Evolutionary conservation across 2,329 filamentous ascomycete genomes (phyloP).

Genomic region (Chrysosphaeria jannelii): DNA sequence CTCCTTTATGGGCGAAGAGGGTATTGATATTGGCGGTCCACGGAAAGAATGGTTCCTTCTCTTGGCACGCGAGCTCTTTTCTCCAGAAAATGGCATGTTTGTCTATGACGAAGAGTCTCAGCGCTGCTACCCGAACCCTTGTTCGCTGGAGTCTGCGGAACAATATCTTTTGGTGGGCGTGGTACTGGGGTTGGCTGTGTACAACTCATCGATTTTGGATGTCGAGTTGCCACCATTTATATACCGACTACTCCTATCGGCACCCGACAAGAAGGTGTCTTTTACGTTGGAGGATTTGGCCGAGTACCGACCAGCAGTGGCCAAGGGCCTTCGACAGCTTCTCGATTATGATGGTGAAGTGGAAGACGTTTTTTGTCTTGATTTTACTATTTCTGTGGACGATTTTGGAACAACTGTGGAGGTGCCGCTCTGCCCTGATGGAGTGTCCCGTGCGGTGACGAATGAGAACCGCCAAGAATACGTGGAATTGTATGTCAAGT

Average conservation of each 20-base stretch:
- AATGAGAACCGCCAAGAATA: constrained; percentile 62
- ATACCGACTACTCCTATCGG: constrained; percentile 63
- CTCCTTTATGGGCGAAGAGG: constrained; percentile 66
- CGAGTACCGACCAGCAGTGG: constrained; percentile 49
- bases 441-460: constrained; percentile 49
- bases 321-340: constrained; percentile 42
- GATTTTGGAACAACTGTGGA: constrained; percentile 39
- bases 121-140: constrained; percentile 81
- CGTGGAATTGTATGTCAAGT: constrained; percentile 56
- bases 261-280: constrained; percentile 30
- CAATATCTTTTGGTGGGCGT: constrained; percentile 80
- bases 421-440: constrained; percentile 42
- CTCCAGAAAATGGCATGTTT: constrained; percentile 77
- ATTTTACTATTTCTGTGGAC: constrained; percentile 52
- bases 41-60: constrained; percentile 89
- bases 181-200: constrained; percentile 66
- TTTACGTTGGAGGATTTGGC: constrained; percentile 59
- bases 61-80: constrained; percentile 67
- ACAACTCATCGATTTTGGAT: constrained; percentile 82
- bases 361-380: constrained; percentile 46
- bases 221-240: constrained; percentile 67
- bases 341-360: constrained; percentile 68
- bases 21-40: constrained; percentile 65
- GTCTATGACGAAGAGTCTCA: constrained; percentile 71
- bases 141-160: constrained; percentile 69